Percentiles rank a stretch among this genome's conserved stretches.
These are phyloP conservation scores for Sicyos baderoa DNA, from an alignment of 306 rosid species.

Conservation along the genomic window DNA sequence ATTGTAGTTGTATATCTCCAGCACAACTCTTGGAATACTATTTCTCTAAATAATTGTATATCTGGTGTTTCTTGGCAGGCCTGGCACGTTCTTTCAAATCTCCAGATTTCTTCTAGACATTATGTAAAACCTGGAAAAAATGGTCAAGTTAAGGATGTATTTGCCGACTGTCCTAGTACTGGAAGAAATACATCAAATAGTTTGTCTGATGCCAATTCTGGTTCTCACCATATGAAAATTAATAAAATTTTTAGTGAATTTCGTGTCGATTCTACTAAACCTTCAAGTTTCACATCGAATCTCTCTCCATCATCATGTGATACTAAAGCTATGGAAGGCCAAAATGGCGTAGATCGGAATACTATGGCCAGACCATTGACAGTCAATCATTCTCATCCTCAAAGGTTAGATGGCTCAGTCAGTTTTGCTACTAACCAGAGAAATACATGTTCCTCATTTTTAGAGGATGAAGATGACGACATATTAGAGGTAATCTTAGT, in stretches of 20 bases:
- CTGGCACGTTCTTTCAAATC: conserved; percentile 60
- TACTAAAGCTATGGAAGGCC: conserved; percentile 25
- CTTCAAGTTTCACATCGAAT: conserved; percentile 18
- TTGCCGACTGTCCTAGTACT: conserved; percentile 23
- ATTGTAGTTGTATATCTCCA: neutral
- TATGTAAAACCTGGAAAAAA: conserved; percentile 60
- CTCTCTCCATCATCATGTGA: conserved; percentile 24
- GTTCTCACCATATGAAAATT: conserved; percentile 18
- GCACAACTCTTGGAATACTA: neutral
- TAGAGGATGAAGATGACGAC: conserved; percentile 42
- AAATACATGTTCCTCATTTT: conserved; percentile 27
- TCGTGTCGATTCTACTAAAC: conserved; percentile 25
- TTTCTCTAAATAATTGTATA: conserved; percentile 17
- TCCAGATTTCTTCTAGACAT: conserved; percentile 47
- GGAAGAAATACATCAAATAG: conserved; percentile 30
- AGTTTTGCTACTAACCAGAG: conserved; percentile 28
- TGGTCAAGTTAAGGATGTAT: conserved; percentile 27
- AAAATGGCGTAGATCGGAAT: conserved; percentile 22
- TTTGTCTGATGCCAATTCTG: conserved; percentile 24
- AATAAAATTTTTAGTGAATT: conserved; percentile 22
- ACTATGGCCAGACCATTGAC: conserved; percentile 35
- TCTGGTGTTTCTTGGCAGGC: conserved; percentile 44
- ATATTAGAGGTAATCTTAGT: conserved; percentile 56
- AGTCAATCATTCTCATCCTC: conserved; percentile 33
- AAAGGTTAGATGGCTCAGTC: conserved; percentile 29